These are phyloP conservation scores for Pichia cabralensis DNA, from an alignment of 805 yeast genomes.

Conservation along the genomic window DNA sequence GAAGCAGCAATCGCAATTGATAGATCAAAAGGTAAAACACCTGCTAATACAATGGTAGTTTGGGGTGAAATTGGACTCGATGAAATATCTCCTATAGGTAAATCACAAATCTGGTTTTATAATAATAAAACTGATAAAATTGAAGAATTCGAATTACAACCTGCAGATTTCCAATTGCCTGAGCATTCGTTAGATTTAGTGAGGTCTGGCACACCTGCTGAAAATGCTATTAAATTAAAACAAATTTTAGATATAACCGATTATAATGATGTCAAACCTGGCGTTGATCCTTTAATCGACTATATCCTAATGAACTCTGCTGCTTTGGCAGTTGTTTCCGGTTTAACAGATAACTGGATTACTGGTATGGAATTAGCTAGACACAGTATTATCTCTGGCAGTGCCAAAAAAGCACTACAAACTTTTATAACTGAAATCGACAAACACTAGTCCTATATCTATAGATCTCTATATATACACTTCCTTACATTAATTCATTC, in stretches of 20 bases:
- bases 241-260: constrained; percentile 34
- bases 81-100: constrained; percentile 86
- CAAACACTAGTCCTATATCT: too few relatives aligned
- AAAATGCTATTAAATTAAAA: constrained; percentile 59
- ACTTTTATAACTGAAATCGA: constrained; percentile 36
- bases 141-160: constrained; percentile 38
- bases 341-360: constrained; percentile 57
- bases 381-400: constrained; percentile 54
- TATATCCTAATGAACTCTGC: constrained; percentile 87
- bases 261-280: constrained; percentile 24
- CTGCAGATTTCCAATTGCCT: constrained; percentile 72
- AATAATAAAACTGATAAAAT: constrained; percentile 33
- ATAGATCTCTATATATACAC: constrained; percentile 2
- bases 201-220: constrained; percentile 75
- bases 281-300: constrained; percentile 63
- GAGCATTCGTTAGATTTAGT: constrained; percentile 63
- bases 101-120: constrained; percentile 66
- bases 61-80: constrained; percentile 90
- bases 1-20: constrained; percentile 65
- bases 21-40: constrained; percentile 30
- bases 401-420: constrained; percentile 51
- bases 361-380: constrained; percentile 72
- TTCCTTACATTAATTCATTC: not conserved
- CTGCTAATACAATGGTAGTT: constrained; percentile 69
- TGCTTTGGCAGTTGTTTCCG: constrained; percentile 74